A percentile compares a stretch with the other conserved stretches of the same genome.
These are phyloP conservation scores for Nothophytophthora sp. DNA, from an alignment of 352 stramenopile species.

Conservation along the genomic window DNA sequence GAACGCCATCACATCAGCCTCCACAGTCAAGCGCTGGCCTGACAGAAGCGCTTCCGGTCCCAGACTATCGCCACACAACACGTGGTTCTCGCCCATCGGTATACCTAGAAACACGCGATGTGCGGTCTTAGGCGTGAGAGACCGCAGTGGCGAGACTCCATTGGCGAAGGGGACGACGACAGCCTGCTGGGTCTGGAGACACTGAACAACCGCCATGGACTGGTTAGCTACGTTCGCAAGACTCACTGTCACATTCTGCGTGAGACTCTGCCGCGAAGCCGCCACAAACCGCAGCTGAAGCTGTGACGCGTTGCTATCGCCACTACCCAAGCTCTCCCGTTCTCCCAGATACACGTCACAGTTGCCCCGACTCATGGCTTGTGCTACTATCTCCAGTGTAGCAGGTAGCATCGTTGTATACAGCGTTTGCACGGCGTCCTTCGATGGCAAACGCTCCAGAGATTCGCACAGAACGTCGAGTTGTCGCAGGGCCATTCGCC, in stretches of 20 bases:
- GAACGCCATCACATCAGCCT: slow-evolving; percentile 59
- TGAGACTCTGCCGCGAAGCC: slow-evolving; percentile 49
- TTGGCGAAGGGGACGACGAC: slow-evolving; percentile 32
- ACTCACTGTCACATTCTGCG: slow-evolving; percentile 39
- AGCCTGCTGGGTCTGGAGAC: slow-evolving; percentile 36
- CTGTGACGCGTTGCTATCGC: slow-evolving; percentile 11
- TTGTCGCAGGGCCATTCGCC: slow-evolving; percentile 26
- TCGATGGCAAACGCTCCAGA: slow-evolving; percentile 15
- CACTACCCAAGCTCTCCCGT: slow-evolving; percentile 11
- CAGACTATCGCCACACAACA: slow-evolving; percentile 68
- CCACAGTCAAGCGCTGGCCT: slow-evolving; percentile 29
- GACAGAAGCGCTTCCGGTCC: slow-evolving; percentile 48
- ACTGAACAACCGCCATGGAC: slow-evolving; percentile 42
- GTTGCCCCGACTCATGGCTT: slow-evolving; percentile 23
- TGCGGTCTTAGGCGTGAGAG: slow-evolving; percentile 26
- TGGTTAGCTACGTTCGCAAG: slow-evolving; percentile 29
- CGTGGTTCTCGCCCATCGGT: slow-evolving; percentile 50
- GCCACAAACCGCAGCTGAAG: slow-evolving; percentile 35
- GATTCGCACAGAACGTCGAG: slow-evolving; percentile 21
- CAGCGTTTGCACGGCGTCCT: slow-evolving; percentile 16
- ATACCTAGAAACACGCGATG: slow-evolving; percentile 39
- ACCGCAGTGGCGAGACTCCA: slow-evolving; percentile 25
- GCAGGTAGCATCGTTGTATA: slow-evolving; percentile 18
- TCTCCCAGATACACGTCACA: slow-evolving; percentile 64
- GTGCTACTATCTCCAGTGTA: slow-evolving; percentile 29